Percentiles rank a stretch among this genome's conserved stretches.
These are phyloP conservation scores for Trichaptum fuscoviolaceum DNA, from an alignment of 768 basidiomycete genomes.

Conservation along the genomic window DNA sequence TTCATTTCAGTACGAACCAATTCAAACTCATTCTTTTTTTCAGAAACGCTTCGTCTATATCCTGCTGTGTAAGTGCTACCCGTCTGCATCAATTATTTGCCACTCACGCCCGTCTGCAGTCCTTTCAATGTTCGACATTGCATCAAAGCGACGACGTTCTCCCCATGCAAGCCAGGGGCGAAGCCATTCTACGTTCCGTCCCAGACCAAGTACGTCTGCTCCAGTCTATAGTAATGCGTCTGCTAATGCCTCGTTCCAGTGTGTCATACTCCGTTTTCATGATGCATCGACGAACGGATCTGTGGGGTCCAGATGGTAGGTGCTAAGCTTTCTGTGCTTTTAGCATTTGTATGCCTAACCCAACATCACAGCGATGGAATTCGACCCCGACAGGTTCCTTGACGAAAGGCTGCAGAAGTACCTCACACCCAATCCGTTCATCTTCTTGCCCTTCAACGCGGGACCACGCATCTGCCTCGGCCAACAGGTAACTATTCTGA, in stretches of 20 bases:
- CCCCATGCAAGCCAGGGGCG: slow-evolving; percentile 19
- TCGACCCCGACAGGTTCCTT: slow-evolving; percentile 69
- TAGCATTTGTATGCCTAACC: neutral
- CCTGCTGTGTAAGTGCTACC: slow-evolving; percentile 35
- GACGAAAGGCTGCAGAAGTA: slow-evolving; percentile 60
- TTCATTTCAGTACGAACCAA: slow-evolving; percentile 1
- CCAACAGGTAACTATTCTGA: slow-evolving; percentile 54
- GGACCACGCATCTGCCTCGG: slow-evolving; percentile 54
- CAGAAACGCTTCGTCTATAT: slow-evolving; percentile 52
- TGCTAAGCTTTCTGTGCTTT: neutral
- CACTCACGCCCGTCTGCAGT: slow-evolving; percentile 12
- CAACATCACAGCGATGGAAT: slow-evolving; percentile 44
- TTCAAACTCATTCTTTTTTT: neutral
- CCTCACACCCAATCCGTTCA: slow-evolving; percentile 57
- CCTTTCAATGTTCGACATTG: slow-evolving; percentile 50
- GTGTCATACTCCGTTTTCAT: slow-evolving; percentile 51
- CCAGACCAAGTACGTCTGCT: slow-evolving; percentile 35
- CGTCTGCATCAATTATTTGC: neutral
- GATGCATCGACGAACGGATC: slow-evolving; percentile 61
- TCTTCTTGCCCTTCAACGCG: slow-evolving; percentile 64
- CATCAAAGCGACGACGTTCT: slow-evolving; percentile 43
- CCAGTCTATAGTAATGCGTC: neutral
- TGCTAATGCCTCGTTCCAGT: slow-evolving; percentile 19
- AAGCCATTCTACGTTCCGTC: slow-evolving; percentile 12
- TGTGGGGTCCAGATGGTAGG: slow-evolving; percentile 70